Evolutionary conservation across 371 early-diverging fungal genomes (phyloP).

Genomic region (Mucor plumbeus): DNA sequence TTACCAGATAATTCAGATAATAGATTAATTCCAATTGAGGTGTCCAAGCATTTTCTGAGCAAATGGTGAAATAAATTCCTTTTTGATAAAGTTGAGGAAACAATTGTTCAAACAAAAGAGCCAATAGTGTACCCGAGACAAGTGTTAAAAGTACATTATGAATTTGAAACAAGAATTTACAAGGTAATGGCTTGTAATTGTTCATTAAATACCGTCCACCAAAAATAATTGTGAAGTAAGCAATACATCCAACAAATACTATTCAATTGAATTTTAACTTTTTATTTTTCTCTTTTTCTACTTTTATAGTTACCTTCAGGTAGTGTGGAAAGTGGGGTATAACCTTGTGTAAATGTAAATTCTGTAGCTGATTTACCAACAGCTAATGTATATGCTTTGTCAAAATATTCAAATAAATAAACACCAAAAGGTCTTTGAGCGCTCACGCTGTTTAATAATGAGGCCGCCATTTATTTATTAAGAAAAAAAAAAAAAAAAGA

Average conservation of each 20-base stretch:
- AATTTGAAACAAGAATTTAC: conserved; percentile 65
- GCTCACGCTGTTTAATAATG: conserved; percentile 20
- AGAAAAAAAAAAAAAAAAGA: neutral
- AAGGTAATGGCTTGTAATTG: conserved; percentile 60
- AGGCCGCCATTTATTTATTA: neutral
- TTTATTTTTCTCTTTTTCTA: neutral
- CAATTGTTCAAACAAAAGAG: conserved; percentile 72
- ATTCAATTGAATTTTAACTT: too few relatives aligned
- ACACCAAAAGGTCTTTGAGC: conserved; percentile 59
- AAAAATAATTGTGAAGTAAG: conserved; percentile 72
- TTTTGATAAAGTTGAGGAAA: conserved; percentile 63
- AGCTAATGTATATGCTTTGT: conserved; percentile 40
- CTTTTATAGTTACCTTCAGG: conserved; percentile 22
- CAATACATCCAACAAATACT: conserved; percentile 54
- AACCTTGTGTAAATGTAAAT: conserved; percentile 64
- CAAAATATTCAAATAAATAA: conserved; percentile 52
- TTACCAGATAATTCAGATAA: conserved; percentile 75
- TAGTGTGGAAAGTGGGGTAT: conserved; percentile 69
- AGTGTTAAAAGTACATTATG: conserved; percentile 77
- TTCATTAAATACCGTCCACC: conserved; percentile 68
- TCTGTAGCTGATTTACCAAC: conserved; percentile 48
- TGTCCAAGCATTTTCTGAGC: conserved; percentile 59
- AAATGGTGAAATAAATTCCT: conserved; percentile 71
- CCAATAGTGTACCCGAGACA: conserved; percentile 62
- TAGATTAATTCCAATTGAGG: conserved; percentile 63